These are phyloP conservation scores for Pestalotiopsis sp. DNA, from an alignment of 2,329 filamentous ascomycete genomes.

Conservation along the genomic window DNA sequence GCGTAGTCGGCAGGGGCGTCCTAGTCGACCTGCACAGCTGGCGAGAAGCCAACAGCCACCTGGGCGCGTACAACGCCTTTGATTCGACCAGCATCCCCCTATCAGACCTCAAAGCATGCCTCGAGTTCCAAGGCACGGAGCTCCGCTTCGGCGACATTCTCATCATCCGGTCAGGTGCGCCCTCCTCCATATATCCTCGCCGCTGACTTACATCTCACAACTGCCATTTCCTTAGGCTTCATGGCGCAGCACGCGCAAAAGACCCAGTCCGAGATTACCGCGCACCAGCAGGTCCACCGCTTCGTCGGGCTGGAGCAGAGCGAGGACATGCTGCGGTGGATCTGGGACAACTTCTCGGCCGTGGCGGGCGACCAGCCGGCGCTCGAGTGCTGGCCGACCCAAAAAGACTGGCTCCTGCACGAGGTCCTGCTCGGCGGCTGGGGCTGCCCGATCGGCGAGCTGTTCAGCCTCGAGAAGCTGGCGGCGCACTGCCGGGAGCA, in stretches of 20 bases:
- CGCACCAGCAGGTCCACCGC: slow-evolving; percentile 39
- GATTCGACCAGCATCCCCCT: slow-evolving; percentile 37
- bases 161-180: slow-evolving; percentile 43
- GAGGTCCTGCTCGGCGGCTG: slow-evolving; percentile 51
- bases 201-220: background rate
- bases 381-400: slow-evolving; percentile 41
- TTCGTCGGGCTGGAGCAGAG: slow-evolving; percentile 53
- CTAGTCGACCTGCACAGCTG: slow-evolving; percentile 55
- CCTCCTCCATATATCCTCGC: no score
- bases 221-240: slow-evolving; percentile 42
- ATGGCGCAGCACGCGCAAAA: slow-evolving; percentile 41
- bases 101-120: slow-evolving; percentile 43
- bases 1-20: slow-evolving; percentile 58
- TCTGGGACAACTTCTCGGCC: slow-evolving; percentile 44
- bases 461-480: slow-evolving; percentile 50
- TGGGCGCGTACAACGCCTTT: slow-evolving; percentile 35
- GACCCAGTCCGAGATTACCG: slow-evolving; percentile 36
- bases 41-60: slow-evolving; percentile 39
- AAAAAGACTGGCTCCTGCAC: slow-evolving; percentile 34
- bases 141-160: slow-evolving; percentile 56
- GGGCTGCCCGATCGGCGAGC: slow-evolving; percentile 53
- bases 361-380: slow-evolving; percentile 46
- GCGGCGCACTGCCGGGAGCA: slow-evolving; percentile 39
- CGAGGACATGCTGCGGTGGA: slow-evolving; percentile 43
- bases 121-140: slow-evolving; percentile 47